A percentile compares a stretch with the other conserved stretches of the same genome.
Evolutionary conservation across 495 filamentous ascomycete genomes (phyloP).

Genomic region (Hypoxylon trugodes): DNA sequence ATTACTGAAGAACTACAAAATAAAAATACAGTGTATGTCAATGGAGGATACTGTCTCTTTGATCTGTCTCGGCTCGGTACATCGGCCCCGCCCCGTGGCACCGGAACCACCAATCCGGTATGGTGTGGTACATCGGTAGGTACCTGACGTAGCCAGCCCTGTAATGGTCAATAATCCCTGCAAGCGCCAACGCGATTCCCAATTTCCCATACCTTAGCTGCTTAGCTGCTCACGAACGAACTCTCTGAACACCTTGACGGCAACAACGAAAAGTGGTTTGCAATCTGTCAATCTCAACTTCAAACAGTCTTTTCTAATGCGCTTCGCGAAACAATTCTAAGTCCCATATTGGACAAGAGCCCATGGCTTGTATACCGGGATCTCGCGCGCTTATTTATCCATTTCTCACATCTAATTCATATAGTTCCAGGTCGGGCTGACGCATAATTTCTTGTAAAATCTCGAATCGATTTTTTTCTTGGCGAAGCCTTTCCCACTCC

Average conservation of each 20-base stretch:
- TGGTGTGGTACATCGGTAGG: slow-evolving; percentile 15
- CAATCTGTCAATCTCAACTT: slow-evolving; percentile 25
- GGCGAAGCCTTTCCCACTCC: slow-evolving; percentile 5
- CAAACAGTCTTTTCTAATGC: background rate
- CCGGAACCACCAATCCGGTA: background rate
- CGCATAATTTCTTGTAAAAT: slow-evolving; percentile 4
- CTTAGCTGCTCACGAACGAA: no score
- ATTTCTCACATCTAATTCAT: slow-evolving; percentile 6
- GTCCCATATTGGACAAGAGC: slow-evolving; percentile 3
- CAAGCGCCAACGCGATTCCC: slow-evolving; percentile 30
- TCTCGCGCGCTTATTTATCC: slow-evolving; percentile 1
- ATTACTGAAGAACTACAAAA: background rate
- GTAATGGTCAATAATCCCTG: slow-evolving; percentile 36
- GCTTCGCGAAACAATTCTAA: background rate
- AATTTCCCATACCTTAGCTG: no score
- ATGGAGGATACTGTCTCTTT: background rate
- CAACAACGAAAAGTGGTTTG: slow-evolving; percentile 3
- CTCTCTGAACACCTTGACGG: slow-evolving; percentile 36
- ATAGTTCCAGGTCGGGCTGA: slow-evolving; percentile 27
- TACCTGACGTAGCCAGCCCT: slow-evolving; percentile 35
- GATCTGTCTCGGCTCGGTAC: background rate
- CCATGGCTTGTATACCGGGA: slow-evolving; percentile 24
- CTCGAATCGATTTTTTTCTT: background rate
- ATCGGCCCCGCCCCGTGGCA: slow-evolving; percentile 1
- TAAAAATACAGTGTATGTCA: background rate